Evolutionary conservation across 2,329 filamentous ascomycete species (phyloP), one percentile per base, ranked within the genome.

Genomic region (Biscogniauxia sp.): DNA sequence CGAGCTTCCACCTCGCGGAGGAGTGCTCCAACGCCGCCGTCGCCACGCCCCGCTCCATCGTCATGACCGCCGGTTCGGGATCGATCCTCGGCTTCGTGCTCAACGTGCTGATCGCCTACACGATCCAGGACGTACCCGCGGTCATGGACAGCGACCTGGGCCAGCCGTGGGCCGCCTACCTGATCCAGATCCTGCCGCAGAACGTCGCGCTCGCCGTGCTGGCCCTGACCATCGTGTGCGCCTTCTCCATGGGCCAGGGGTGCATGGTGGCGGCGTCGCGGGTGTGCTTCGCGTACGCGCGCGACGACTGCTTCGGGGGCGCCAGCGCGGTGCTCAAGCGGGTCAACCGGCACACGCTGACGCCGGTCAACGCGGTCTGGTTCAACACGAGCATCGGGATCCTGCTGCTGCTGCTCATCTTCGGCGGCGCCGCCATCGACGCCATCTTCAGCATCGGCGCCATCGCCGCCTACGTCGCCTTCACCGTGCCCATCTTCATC

Each of bases 21-120:
- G 89, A 92, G 73, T 92, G 89, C 74, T 87, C 85, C 61, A 92
- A 92, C 66, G 89, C 89, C 26, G 86, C 84, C 66, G 76, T 91
- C 53, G 88, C 89, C 28, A 84, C 87, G 9, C 89, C 89, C 0
- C 84, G 89, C 13, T 89, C 89, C 7, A 92, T 92, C 56, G 84
- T 91, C 45, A 78, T 91, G 70, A 92, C 89, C 0, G 86, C 86
- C 0, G 83, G 77, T 1, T 78, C 88, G 1, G 89, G 89, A 5
- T 88, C 88, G 1, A 63, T 88, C 2, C 80, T 89, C 63, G 89
- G 89, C 53, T 92, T 88, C 85, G 85, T 89, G 66, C 75, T 92
- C n/a, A 89, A 91, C 71, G 78, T 91, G 9, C 86, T 91, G 0
- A 87, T 90, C 54, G 88, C 88, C 13, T 91, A 91, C 73, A 91